Evolutionary conservation across 2,329 filamentous ascomycete species (phyloP).

Genomic region (Ophioceras dolichostomum): DNA sequence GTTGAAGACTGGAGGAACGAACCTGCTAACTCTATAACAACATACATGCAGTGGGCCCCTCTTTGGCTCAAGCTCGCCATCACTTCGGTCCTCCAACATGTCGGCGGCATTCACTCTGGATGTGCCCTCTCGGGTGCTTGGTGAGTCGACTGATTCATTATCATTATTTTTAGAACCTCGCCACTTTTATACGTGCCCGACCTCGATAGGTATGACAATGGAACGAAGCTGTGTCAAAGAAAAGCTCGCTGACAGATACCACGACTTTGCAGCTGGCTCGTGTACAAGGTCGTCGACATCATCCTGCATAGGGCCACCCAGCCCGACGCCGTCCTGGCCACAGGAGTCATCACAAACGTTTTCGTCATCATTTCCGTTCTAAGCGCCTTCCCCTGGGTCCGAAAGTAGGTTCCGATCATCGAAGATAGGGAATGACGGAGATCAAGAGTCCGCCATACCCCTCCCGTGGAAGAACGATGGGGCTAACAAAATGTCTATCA

Average conservation of each 20-base stretch:
- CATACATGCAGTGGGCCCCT: slow-evolving; percentile 23
- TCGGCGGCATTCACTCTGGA: slow-evolving; percentile 27
- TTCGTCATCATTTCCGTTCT: slow-evolving; percentile 23
- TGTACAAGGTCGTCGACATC: slow-evolving; percentile 25
- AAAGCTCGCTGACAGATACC: slow-evolving; percentile 5
- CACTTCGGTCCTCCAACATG: slow-evolving; percentile 24
- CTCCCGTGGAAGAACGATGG: too few species aligned
- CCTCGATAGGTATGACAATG: too few species aligned
- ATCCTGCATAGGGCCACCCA: slow-evolving; percentile 18
- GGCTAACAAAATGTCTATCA: too few species aligned
- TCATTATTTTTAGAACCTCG: too few species aligned
- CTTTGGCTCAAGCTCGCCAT: slow-evolving; percentile 20
- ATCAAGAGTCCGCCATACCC: too few species aligned
- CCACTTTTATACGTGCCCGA: too few species aligned
- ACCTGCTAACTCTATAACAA: too few species aligned
- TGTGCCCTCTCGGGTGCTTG: slow-evolving; percentile 24
- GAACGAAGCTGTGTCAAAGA: too few species aligned
- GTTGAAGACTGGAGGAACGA: too few species aligned
- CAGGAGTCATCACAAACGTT: slow-evolving; percentile 23
- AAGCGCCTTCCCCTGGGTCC: slow-evolving; percentile 26
- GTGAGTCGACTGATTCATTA: slow-evolving; percentile 16
- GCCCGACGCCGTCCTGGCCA: slow-evolving; percentile 21
- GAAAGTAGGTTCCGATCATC: slow-evolving; percentile 25
- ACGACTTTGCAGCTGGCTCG: slow-evolving; percentile 24
- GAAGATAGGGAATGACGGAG: too few species aligned